Evolutionary conservation across 2,329 filamentous ascomycete species (phyloP), one percentile per base, ranked within the genome.

Genomic region (Pochonia chlamydosporia): DNA sequence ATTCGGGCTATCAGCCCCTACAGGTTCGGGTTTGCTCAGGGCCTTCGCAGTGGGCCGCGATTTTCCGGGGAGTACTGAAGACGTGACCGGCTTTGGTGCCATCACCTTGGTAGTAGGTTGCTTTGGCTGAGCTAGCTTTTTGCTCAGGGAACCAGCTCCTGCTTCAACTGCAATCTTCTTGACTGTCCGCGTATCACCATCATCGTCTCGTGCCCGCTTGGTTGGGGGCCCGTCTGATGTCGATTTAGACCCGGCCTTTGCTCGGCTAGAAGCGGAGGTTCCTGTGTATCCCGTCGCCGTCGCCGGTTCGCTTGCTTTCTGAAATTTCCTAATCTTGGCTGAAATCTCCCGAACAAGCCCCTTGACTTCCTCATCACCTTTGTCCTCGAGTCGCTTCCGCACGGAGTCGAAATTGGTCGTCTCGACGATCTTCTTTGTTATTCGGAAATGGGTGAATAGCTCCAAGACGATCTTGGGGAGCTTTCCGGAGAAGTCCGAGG

Each of bases 341-440:
- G 75, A 64, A 40, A 85, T 82, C 49, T 75, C 74, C 30, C 75
- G 73, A 4, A 85, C 78, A 40, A 84, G 67, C 4, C 73, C 74
- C 56, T 84, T 84, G 41, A 81, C 78, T 44, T 84, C 78, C 1
- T 77, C 73, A 56, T 87, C 82, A 23, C 81, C 84, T 56, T 81
- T 63, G 57, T 79, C 83, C 50, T 74, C 75, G 58, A 85, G 79
- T 8, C 79, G 75, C 51, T 79, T 79, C 35, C 82, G 73, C 14
- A 87, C 76, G 46, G 78, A 81, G 48, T 80, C 76, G 47, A 89
- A 78, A 57, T 86, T 86, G 35, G 81, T 77, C 50, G 78, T 82
- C 53, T 82, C 78, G 36, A 82, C 67, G 30, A 81, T 80, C 53
- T 75, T 78, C 42, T 74, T 79, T 36, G 82, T 74, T 49, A 82